Percentiles rank a stretch among this genome's conserved stretches.
phyloP scores from a whole-genome alignment of 306 rosid species.

The barrel medic (Medicago truncatula) region MtrunA17r5.0-ANR NC_053048.1:40140001-40140500 shows the following conservation, averaged over 20 bases:
- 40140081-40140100: neutral
- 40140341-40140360: neutral
- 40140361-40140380: neutral
- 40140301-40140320: neutral
- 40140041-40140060: constrained; percentile 54
- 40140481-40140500: no score
- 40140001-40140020: constrained; percentile 34
- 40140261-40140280: constrained; percentile 39
- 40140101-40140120: constrained; percentile 34
- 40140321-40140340: neutral
- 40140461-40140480: no score
- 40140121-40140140: neutral
- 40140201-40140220: constrained; percentile 40
- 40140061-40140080: constrained; percentile 72
- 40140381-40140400: neutral
- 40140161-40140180: neutral
- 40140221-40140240: constrained; percentile 35
- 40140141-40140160: constrained; percentile 8
- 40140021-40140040: constrained; percentile 43
- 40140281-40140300: constrained; percentile 37
- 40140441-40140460: no score
- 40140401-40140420: no score
- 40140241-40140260: constrained; percentile 34
- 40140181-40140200: constrained; percentile 41
- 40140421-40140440: no score